Evolutionary conservation across 2,329 filamentous ascomycete genomes (phyloP), one percentile per base, ranked within the genome.

Genomic region (Claviceps sp.): DNA sequence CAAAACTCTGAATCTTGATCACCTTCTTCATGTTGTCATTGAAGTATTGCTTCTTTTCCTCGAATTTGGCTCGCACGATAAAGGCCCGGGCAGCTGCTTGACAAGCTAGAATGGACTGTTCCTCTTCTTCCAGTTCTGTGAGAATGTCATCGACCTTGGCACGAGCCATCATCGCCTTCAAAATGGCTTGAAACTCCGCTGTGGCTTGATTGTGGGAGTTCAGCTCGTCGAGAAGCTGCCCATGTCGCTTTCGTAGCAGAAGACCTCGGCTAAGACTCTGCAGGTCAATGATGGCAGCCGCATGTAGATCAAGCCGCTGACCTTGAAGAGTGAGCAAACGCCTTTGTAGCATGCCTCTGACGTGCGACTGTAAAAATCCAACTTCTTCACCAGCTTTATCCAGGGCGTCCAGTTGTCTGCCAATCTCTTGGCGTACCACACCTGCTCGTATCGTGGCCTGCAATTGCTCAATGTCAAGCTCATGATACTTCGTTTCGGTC

Each of bases 11-110:
- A 53, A 97, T 89, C 69, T 98, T 98, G 74, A 98, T 84, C 26
- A 98, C 93, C 69, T 94, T 97, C 62, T 95, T 83, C 93, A 98
- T 98, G 63, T 98, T 98, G 69, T 95, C 85, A 59, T 86, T 84
- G 73, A 90, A 98, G 70, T 86, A 91, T 22, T 82, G 82, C 63
- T 85, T 82, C 75, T 95, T 95, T 66, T 94, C 88, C 50, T 79
- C 81, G 60, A 95, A 97, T 18, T 75, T 76, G 14, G 73, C 76
- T 37, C 91, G 80, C 37, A 97, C 79, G 2, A 94, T 67, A 60
- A 81, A 83, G 3, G 82, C 91, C 59, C 84, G 81, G 7, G 85
- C 79, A 5, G 80, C 75, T 5, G 89, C 76, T 66, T 97, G 90
- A 24, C 95, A 69, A 34, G 83, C 85, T 8, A 81, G 71, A 54